Evolutionary conservation across 2,329 filamentous ascomycete genomes (phyloP), one percentile per base, ranked within the genome.

Genomic region (Penicillium capsulatum): DNA sequence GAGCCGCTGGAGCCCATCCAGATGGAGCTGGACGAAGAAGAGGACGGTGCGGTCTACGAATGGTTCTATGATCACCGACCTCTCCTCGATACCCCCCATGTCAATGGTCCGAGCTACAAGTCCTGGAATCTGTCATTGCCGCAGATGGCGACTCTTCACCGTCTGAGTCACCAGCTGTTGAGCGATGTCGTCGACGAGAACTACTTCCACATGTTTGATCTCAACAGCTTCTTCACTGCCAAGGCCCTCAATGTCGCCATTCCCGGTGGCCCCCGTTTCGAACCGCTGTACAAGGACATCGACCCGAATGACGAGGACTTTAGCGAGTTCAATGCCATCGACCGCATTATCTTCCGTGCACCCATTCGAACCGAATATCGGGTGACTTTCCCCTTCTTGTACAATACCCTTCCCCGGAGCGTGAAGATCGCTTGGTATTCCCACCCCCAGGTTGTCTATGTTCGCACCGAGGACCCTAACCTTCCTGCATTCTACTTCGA

Each of bases 261-360:
- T 38, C 92, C 92, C n/a, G 92, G 92, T 61, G 94, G 92, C 7
- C 92, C 92, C 45, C 83, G 92, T 19, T 98, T 98, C 50, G 92
- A 98, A 67, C 92, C 92, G 16, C 66, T 98, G 14, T 98, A 96
- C 74, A 98, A 98, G 69, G 92, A 98, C 57, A 90, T 98, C 45
- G 90, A 98, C 64, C 92, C 92, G 2, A 98, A 98, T 56, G 91
- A 97, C 54, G 92, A 98, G 65, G 92, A 98, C 61, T 98, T 98
- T 67, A 92, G 92, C 67, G 92, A 98, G 67, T 98, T 98, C 75
- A 98, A 98, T 60, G 92, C 92, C 22, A 98, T 98, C 56, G 92
- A 98, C 60, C 87, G 94, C 54, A 98, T 98, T 67, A 98, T 98
- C 53, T 98, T 98, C 76, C 85, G 92, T 50, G 84, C 86, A 32